Conservation (phyloP, 768 basidiomycete species). For the Holtermanniella nyarrowii region DNA sequence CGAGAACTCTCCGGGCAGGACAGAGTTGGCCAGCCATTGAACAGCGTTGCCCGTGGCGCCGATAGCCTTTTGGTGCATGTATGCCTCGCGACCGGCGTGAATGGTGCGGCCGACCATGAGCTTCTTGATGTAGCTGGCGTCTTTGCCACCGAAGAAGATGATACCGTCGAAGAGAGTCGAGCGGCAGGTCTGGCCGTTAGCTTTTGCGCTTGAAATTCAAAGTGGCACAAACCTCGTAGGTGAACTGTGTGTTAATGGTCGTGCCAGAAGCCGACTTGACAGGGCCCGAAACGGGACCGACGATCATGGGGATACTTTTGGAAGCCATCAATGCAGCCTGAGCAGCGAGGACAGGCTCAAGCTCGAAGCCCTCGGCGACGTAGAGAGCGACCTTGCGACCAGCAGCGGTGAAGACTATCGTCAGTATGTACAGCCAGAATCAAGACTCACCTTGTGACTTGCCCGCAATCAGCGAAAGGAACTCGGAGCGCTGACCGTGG, state of each 20-base stretch:
- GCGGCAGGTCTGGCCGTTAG: conserved; percentile 46
- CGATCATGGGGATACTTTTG: conserved; percentile 46
- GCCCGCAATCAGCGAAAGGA: conserved; percentile 51
- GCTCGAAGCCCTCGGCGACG: conserved; percentile 64
- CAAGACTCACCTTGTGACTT: conserved; percentile 30
- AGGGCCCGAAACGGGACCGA: conserved; percentile 57
- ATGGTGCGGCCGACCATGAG: conserved; percentile 60
- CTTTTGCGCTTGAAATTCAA: conserved; percentile 16
- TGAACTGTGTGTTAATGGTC: conserved; percentile 52
- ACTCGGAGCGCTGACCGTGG: conserved; percentile 50
- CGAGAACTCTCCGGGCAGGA: conserved; percentile 41
- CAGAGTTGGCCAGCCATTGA: conserved; percentile 38
- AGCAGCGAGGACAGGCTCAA: conserved; percentile 52
- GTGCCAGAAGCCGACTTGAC: conserved; percentile 43
- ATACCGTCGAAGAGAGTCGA: conserved; percentile 78
- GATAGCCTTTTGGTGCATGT: conserved; percentile 75
- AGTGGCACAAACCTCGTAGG: conserved; percentile 48
- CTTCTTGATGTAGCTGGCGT: conserved; percentile 47
- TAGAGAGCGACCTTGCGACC: conserved; percentile 64
- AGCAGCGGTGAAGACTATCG: conserved; percentile 42
- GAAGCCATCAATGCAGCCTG: conserved; percentile 49
- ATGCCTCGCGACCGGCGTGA: conserved; percentile 78
- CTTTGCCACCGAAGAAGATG: conserved; percentile 59
- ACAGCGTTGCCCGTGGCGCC: conserved; percentile 55
- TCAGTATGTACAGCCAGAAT: conserved; percentile 8